A percentile compares a stretch with the other conserved stretches of the same genome.
Evolutionary conservation across 495 filamentous ascomycete species (phyloP).

Genomic region (Melanomma pulvis-pyrius): DNA sequence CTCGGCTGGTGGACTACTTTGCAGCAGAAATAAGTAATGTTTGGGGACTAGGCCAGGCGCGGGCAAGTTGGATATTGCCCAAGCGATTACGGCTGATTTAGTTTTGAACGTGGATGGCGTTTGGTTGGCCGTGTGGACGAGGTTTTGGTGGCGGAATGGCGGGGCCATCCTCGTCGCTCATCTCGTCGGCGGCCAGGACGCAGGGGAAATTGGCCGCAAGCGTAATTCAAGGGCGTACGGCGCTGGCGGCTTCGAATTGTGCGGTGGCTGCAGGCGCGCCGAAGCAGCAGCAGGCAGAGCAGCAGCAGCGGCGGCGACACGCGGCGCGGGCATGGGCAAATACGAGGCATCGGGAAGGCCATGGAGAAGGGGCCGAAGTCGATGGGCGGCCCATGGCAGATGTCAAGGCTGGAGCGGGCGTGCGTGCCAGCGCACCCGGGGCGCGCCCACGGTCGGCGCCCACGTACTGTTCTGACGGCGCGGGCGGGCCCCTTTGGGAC

Average conservation of each 20-base stretch:
- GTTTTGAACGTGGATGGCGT: slow-evolving; percentile 14
- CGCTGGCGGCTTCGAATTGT: too few relatives aligned
- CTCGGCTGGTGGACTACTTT: slow-evolving; percentile 30
- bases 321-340: slow-evolving; percentile 13
- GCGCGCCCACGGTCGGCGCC: neutral
- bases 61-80: slow-evolving; percentile 14
- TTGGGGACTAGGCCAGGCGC: slow-evolving; percentile 13
- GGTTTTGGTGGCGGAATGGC: slow-evolving; percentile 29
- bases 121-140: slow-evolving; percentile 25
- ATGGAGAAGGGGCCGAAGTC: neutral
- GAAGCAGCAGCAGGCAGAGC: neutral
- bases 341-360: neutral
- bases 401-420: slow-evolving; percentile 7
- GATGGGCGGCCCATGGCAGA: neutral
- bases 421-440: slow-evolving; percentile 20
- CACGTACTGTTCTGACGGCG: neutral
- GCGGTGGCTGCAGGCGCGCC: too few relatives aligned
- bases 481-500: slow-evolving; percentile 12
- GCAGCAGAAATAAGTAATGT: slow-evolving; percentile 12
- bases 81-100: slow-evolving; percentile 38
- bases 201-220: slow-evolving; percentile 25
- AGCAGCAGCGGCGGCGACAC: too few relatives aligned
- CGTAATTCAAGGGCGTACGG: slow-evolving; percentile 24
- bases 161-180: slow-evolving; percentile 30
- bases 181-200: slow-evolving; percentile 16